Base-by-base conservation (phyloP, 306 rosid genomes). In the Ochetophila trinervis region DNA sequence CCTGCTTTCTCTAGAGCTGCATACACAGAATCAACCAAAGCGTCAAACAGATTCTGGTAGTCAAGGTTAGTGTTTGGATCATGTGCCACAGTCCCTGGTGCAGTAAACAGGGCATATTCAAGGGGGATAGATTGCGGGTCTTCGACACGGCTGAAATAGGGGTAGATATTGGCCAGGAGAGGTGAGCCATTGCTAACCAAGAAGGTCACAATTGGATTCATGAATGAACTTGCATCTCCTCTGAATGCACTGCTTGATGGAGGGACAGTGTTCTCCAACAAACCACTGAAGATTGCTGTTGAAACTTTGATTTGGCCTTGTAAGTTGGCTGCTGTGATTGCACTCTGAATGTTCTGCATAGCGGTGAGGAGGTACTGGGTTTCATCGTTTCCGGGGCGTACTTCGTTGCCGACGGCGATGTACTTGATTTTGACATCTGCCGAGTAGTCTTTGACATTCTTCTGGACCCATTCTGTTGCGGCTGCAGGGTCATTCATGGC, bases 121-220 rank as follows among this genome's bases (percentile, higher is more conserved):
- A 79, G 76, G 19, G n/a, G 0, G 36, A 81, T 76, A 1, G 1
- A 0, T 20, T 16, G 27, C 12, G 48, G 32, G 48, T 73, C 1
- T 0, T 0, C 3, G 0, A 5, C 11, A 42, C 83, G 79, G 59
- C 72, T 63, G 5, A 83, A 71, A 52, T 85, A 90, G 0, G 96
- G 86, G 35, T 89, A 87, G 10, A 85, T 68, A 62, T 89, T 89
- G 0, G 71, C 85, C n/a, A 89, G 91, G 65, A 89, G 91, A 37
- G 91, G 94, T 18, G 91, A 21, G 0, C 76, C 84, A 21, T 77
- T 79, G 13, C 5, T 47, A 4, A 1, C 57, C 0, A 90, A 52
- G 65, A 83, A 87, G 0, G 27, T 2, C 4, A 81, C 52, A 8
- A 90, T 76, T 21, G 89, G 91, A 0, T 15, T 48, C 42, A 83